Evolutionary conservation across 257 asterid species (phyloP), one percentile per base, ranked within the genome.

Genomic region (Thymus quinquecostatus): DNA sequence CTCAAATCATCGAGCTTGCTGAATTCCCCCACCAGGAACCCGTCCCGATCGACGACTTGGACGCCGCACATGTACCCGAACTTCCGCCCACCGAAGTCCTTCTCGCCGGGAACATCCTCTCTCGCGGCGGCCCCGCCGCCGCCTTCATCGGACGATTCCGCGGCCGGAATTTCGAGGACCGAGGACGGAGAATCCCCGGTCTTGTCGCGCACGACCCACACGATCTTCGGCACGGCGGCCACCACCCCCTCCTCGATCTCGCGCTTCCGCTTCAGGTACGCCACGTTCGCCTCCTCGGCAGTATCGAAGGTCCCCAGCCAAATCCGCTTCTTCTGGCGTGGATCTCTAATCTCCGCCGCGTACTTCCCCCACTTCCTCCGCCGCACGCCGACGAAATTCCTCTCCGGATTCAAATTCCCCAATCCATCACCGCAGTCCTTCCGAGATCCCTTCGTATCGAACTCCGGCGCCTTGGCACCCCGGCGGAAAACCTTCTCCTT

Each of bases 301-400:
- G 85, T 79, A 44, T 5, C 3, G 66, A 79, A 84, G 27, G 82
- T 84, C 2, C 86, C 85, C 76, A 84, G 60, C 86, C 84, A 84
- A 50, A 81, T 48, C 7, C 81, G 81, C 12, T 60, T 77, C 71
- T 79, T 84, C 56, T 1, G 10, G 8, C 65, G 44, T 0, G 88
- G 86, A 57, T 81, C 82, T 62, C 76, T 79, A 12, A 84, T 79
- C 51, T 79, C 86, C 0, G 88, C 78, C 3, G 63, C n/a, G 33
- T 45, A 84, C 38, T 68, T 81, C 2, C 86, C 88, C 66, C 54
- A 77, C n/a, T 40, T 61, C 14, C 86, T 64, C 81, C 32, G 34
- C 44, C 78, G 69, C 33, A 72, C 82, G 53, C 89, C 89, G 2
- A 50, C 77, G 8, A 60, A 48, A 4, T 38, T 78, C 69, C 12